These are phyloP conservation scores for Phyllosticta paracitricarpa DNA, from an alignment of 2,329 filamentous ascomycete species.

Conservation along the genomic window DNA sequence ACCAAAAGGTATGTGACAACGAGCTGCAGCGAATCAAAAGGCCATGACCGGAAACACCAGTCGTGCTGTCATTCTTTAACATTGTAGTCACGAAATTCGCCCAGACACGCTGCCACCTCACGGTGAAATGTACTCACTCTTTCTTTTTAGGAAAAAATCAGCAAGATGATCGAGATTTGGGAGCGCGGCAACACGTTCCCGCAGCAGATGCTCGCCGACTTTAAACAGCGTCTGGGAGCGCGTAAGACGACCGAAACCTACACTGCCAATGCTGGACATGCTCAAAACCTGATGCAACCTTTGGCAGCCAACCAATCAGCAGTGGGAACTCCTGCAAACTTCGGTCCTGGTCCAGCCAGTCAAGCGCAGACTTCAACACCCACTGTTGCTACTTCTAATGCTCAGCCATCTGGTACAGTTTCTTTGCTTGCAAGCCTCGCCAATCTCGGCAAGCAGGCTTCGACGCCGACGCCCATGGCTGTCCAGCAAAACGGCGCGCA, in stretches of 20 bases:
- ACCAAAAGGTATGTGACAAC: conserved; percentile 77
- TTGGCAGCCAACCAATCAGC: conserved; percentile 1
- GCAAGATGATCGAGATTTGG: conserved; percentile 95
- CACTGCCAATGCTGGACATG: not conserved
- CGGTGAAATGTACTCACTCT: conserved; percentile 1
- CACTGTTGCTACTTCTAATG: conserved; percentile 13
- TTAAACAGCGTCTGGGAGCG: conserved; percentile 49
- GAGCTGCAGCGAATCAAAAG: conserved; percentile 17
- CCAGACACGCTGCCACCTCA: not conserved
- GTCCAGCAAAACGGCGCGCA: conserved; percentile 1
- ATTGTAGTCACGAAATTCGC: conserved; percentile 19
- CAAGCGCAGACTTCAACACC: conserved; percentile 21
- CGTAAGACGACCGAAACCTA: not conserved
- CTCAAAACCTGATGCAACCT: not conserved
- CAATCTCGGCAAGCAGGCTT: conserved; percentile 20
- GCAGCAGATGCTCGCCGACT: conserved; percentile 62
- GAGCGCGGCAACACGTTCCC: conserved; percentile 92
- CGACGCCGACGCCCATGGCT: not conserved
- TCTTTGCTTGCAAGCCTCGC: conserved; percentile 26
- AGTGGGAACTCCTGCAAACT: not conserved
- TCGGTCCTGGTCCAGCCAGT: conserved; percentile 13
- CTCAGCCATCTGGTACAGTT: conserved; percentile 18
- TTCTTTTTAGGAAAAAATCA: conserved; percentile 69
- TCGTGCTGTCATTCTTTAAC: not conserved
- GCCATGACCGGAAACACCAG: not conserved